A percentile compares a stretch with the other conserved stretches of the same genome.
phyloP scores from a whole-genome alignment of 208 protist species.

The Entamoeba invadens region DNA sequence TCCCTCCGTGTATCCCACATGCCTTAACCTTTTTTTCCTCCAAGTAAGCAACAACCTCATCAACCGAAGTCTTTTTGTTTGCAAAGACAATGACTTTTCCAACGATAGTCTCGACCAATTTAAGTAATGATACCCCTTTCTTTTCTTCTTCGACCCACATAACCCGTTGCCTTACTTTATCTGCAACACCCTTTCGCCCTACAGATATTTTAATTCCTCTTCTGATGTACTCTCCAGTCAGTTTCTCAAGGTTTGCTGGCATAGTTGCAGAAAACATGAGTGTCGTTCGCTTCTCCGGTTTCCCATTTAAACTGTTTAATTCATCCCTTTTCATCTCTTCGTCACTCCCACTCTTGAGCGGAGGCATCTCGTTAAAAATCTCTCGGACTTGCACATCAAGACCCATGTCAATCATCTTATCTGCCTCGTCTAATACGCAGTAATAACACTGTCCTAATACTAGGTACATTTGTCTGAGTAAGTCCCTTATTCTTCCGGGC shows the following conservation, averaged over 20 bases:
- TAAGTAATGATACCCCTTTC: not conserved
- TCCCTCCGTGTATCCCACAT: not conserved
- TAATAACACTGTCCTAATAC: slow-evolving; percentile 10
- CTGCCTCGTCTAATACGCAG: slow-evolving; percentile 34
- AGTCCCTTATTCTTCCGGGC: slow-evolving; percentile 28
- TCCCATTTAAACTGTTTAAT: not conserved
- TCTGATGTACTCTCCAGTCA: not conserved
- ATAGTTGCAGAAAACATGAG: not conserved
- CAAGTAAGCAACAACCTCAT: not conserved
- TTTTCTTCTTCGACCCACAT: not conserved
- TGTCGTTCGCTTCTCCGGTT: slow-evolving; percentile 7
- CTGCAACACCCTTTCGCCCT: not conserved
- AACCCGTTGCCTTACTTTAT: not conserved
- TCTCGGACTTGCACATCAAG: slow-evolving; percentile 45
- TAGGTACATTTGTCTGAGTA: slow-evolving; percentile 2
- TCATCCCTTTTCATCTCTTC: not conserved
- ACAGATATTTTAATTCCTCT: not conserved
- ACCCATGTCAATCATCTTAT: slow-evolving; percentile 50
- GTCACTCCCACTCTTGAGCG: slow-evolving; percentile 3
- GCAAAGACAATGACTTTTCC: not conserved
- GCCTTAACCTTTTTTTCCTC: not conserved
- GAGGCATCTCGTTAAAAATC: slow-evolving; percentile 31
- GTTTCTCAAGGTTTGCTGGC: not conserved
- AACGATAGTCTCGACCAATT: too few species aligned
- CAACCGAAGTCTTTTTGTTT: not conserved